Percentiles rank a stretch among this genome's conserved stretches.
Conservation (phyloP, 1,284 basidiomycete genomes). For the Gymnopus androsaceus region DNA sequence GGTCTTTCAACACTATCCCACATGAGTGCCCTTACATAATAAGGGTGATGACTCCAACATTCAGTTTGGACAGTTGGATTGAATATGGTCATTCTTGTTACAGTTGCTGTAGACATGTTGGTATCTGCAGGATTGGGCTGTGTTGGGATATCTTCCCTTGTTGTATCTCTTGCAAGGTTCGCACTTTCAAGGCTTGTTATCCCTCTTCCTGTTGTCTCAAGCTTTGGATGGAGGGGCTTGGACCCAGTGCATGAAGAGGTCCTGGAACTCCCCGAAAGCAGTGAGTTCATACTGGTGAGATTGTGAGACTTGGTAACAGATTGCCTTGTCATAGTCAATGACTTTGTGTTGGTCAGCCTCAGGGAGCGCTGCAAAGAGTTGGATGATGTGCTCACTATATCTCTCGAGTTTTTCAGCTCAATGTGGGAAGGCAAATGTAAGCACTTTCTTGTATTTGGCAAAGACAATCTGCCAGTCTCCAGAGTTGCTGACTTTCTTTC, state of each 20-base stretch:
- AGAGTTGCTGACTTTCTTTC: background rate
- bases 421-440: background rate
- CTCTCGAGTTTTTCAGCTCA: background rate
- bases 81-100: background rate
- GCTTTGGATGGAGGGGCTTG: background rate
- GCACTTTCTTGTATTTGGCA: background rate
- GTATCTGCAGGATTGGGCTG: background rate
- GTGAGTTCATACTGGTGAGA: background rate
- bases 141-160: background rate
- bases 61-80: background rate
- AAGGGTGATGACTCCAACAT: background rate
- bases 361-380: background rate
- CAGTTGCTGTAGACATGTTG: background rate
- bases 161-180: background rate
- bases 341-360: background rate
- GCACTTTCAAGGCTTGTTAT: background rate
- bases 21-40: background rate
- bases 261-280: background rate
- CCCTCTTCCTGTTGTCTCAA: too few species aligned
- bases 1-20: background rate
- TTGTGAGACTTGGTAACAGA: background rate
- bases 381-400: background rate
- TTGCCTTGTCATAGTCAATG: slow-evolving; percentile 3
- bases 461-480: background rate
- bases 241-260: background rate